Conservation (phyloP, 2,329 filamentous ascomycete species). For the Hypoxylon sp. region DNA sequence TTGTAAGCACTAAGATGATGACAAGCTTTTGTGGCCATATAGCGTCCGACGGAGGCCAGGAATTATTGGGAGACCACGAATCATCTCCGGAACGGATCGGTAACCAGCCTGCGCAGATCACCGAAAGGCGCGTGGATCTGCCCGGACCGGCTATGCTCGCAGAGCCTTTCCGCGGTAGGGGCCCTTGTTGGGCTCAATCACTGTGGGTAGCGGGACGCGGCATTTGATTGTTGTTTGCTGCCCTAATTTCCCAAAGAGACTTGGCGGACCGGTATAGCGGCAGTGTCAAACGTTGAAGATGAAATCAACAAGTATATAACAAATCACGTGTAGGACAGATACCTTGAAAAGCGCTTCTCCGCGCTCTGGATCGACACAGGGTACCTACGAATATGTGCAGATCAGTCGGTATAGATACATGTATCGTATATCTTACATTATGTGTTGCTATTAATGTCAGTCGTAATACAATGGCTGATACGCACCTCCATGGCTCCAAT, state of each 20-base stretch:
- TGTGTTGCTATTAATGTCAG: slow-evolving; percentile 11
- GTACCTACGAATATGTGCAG: slow-evolving; percentile 18
- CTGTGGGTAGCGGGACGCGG: slow-evolving; percentile 14
- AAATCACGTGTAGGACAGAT: neutral
- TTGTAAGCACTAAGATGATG: slow-evolving; percentile 21
- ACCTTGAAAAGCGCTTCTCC: slow-evolving; percentile 12
- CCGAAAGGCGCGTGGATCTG: slow-evolving; percentile 20
- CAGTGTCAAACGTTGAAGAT: neutral
- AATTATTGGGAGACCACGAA: slow-evolving; percentile 13
- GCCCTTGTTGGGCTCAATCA: slow-evolving; percentile 6
- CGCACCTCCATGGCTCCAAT: slow-evolving; percentile 15
- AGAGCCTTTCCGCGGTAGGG: slow-evolving; percentile 4
- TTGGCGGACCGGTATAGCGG: slow-evolving; percentile 1
- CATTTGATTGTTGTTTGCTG: slow-evolving; percentile 18
- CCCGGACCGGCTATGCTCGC: slow-evolving; percentile 24
- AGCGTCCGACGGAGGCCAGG: neutral
- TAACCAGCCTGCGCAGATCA: slow-evolving; percentile 35
- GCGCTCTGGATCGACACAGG: slow-evolving; percentile 35
- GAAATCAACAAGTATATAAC: neutral
- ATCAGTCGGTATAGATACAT: slow-evolving; percentile 29
- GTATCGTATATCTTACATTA: slow-evolving; percentile 23
- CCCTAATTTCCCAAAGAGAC: neutral
- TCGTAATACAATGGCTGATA: slow-evolving; percentile 18
- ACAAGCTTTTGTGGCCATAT: slow-evolving; percentile 10
- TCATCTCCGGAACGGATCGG: slow-evolving; percentile 34